These are phyloP conservation scores for Blastobotrys terrestris DNA, from an alignment of 805 yeast genomes.

Conservation along the genomic window DNA sequence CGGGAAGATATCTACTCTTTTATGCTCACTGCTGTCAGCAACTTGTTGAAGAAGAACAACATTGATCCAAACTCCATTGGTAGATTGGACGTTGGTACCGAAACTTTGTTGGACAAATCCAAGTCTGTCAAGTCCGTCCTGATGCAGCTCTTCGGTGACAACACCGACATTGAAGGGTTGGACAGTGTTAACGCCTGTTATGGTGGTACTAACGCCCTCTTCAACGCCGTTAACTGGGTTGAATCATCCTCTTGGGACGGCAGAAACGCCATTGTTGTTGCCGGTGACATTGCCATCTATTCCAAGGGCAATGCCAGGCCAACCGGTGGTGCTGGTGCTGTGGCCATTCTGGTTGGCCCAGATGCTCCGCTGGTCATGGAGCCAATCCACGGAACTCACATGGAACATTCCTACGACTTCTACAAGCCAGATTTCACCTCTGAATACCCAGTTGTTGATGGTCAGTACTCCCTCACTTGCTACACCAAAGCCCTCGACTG, in stretches of 20 bases:
- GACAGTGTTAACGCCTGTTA: conserved; percentile 97
- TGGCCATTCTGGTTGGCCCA: conserved; percentile 91
- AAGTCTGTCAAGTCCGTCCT: conserved; percentile 93
- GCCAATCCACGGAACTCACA: conserved; percentile 78
- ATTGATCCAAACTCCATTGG: conserved; percentile 80
- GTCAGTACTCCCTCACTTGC: conserved; percentile 90
- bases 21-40: conserved; percentile 79
- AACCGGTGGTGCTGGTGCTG: conserved; percentile 98
- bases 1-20: conserved; percentile 95
- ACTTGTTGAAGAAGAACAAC: conserved; percentile 71
- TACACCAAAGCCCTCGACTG: conserved; percentile 89
- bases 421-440: conserved; percentile 95
- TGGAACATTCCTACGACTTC: conserved; percentile 97
- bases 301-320: conserved; percentile 98
- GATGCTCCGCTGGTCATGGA: conserved; percentile 96
- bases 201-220: conserved; percentile 94
- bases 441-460: conserved; percentile 97
- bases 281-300: conserved; percentile 97
- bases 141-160: conserved; percentile 80
- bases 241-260: conserved; percentile 98
- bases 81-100: conserved; percentile 97
- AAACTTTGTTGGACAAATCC: conserved; percentile 92
- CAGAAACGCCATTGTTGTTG: conserved; percentile 91
- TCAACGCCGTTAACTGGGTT: conserved; percentile 92
- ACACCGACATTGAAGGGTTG: conserved; percentile 89